These are phyloP conservation scores for Ilyonectria mors-panacis DNA, from an alignment of 2,329 filamentous ascomycete species.

Conservation along the genomic window DNA sequence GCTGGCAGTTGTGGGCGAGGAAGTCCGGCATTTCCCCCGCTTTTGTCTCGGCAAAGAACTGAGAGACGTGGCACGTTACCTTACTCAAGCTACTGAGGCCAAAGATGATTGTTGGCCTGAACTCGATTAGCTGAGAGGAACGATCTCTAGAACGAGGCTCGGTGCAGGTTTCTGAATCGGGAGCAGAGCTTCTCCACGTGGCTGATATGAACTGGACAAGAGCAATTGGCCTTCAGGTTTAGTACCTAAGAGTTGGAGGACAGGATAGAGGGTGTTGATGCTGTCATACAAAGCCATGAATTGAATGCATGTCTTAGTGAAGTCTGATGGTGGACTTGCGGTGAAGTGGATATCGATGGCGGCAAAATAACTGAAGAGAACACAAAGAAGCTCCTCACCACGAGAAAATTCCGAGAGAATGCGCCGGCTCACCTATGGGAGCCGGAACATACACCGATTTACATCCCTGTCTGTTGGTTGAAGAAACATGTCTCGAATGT, in stretches of 20 bases:
- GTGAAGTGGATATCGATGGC: background rate
- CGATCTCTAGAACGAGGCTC: no score
- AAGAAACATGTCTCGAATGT: background rate
- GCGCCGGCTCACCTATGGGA: background rate
- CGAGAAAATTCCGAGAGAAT: slow-evolving; percentile 1
- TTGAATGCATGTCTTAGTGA: background rate
- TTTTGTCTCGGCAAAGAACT: background rate
- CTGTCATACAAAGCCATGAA: background rate
- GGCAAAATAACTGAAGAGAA: slow-evolving; percentile 4
- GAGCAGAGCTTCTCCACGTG: background rate
- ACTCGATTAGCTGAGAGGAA: background rate
- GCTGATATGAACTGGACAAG: background rate
- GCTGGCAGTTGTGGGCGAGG: slow-evolving; percentile 11
- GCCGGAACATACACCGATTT: slow-evolving; percentile 8
- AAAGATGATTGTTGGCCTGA: slow-evolving; percentile 21
- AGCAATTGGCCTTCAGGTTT: background rate
- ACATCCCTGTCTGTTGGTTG: no score
- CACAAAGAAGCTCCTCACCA: background rate
- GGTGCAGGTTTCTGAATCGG: background rate
- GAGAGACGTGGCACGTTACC: slow-evolving; percentile 34
- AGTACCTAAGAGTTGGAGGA: background rate
- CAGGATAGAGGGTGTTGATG: background rate
- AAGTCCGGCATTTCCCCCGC: slow-evolving; percentile 3
- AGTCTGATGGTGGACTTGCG: background rate
- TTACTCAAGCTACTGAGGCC: slow-evolving; percentile 26